Base-by-base conservation (phyloP, 1,284 basidiomycete genomes). In the Pseudomicrostroma phylloplanum region DNA sequence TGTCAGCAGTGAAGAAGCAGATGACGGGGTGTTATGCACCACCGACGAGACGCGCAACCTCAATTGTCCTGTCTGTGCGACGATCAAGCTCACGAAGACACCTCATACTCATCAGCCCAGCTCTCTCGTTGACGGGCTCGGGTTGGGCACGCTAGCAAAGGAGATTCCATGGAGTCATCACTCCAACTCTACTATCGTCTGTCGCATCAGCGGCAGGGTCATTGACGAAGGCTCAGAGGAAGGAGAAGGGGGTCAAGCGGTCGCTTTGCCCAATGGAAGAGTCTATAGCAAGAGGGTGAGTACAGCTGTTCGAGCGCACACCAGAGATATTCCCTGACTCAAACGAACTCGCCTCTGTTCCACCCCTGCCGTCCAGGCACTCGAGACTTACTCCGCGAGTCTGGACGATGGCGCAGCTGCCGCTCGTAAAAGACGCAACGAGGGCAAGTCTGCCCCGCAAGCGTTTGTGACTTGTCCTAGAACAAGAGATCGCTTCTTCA, bases 101-200 rank as follows among this genome's bases (percentile, higher is more conserved):
- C 17, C 51, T 19, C 30, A 36, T 36, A 9, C 4, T 36, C 30
- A 36, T 9, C 4, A 3, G 30, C 19, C 51, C 19, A 19, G 8
- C 6, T 25, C 51, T 15, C 51, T 25, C 6, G 19, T 25, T 8
- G 17, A 84, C 4, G 73, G 78, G 1, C 26, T 51, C 1, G 86
- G 87, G 13, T 83, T 97, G 17, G 87, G 88, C 21, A 82, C 84
- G 59, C 84, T 98, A 6, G 91, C 75, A 4, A 83, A 84, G 61
- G 89, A 93, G 69, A 91, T 96, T 0, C 94, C 96, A 0, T 88
- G 87, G 80, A 91, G 89, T 67, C 93, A 97, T 81, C 92, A 96
- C 78, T 87, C 88, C 56, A 96, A 94, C 77, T 96, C 92, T 55
- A 93, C 91, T 0, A 89, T 98, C 61, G 92, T 98, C 12, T 98